Evolutionary conservation across 768 basidiomycete genomes (phyloP), one percentile per base, ranked within the genome.

Genomic region (Tulasnella sp.): DNA sequence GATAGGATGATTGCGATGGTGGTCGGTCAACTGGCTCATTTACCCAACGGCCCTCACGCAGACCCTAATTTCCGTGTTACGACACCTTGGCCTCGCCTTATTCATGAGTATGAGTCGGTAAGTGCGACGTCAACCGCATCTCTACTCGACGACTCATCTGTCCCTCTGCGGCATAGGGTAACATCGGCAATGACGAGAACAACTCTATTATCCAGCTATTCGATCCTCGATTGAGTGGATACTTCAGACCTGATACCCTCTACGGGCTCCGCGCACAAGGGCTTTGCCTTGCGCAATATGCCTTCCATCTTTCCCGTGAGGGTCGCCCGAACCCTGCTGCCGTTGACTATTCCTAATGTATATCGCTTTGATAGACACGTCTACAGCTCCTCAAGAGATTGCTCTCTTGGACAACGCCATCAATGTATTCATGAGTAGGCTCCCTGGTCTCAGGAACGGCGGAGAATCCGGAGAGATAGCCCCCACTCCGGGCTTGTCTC

Each of bases 1-100:
- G 72, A 73, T 41, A 67, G 37, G 42, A 35, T 67, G 26, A 73
- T 73, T 14, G 39, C 72, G 16, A 67, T 73, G 72, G 72, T 41
- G n/a, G 44, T 72, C 40, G 65, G 65, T 8, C 72, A 62, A n/a
- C 72, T 66, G 17, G 39, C 72, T 6, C 72, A 67, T 17, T 44
- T 73, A 26, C 37, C 67, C 34, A 35, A 62, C 36, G 71, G 71
- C 32, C 62, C 62, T 63, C 59, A 36, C 26, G 62, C 37, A 39
- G 62, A 72, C 29, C 34, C 59, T 19, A 11, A 59, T 2, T 59
- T 29, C 22, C 72, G 29, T 11, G 39, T 68, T 16, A 59, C n/a
- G 8, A 73, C 72, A 19, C 66, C 65, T 7, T 73, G 72, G 72
- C 72, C 72, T 14, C 72, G 65, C n/a, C 36, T 68, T 14, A 47